Base-by-base conservation (phyloP, 2,329 filamentous ascomycete genomes). In the Clathrospora elynae region DNA sequence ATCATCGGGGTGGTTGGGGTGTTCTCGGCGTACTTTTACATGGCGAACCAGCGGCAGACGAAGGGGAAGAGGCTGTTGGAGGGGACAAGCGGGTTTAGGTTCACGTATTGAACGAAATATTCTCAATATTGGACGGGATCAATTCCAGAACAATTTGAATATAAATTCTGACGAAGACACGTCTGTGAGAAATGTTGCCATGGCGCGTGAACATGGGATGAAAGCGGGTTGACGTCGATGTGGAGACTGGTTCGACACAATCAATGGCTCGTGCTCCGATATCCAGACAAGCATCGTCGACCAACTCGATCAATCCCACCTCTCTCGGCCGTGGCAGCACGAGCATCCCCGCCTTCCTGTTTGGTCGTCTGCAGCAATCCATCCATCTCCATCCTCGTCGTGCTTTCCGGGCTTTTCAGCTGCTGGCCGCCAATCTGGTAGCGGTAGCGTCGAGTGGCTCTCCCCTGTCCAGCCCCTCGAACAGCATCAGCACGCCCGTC, bases 21-120 rank as follows among this genome's bases (percentile, higher is more conserved):
- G 4, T 82, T 84, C 49, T 76, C 78, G 0, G 23, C 73, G 2
- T 78, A 79, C 49, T 85, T 85, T 55, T 77, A 74, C 52, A 55
- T 65, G 19, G 71, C 73, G 8, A 85, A 85, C 57, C 65, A 64
- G 41, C 62, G 67, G 41, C 78, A 81, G 58, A 67, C 58, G 7
- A 68, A 59, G 29, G 79, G 79, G 1, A 71, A 71, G 56, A 70
- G 63, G 22, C 38, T 79, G 2, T 71, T 85, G 30, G 81, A 84
- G 57, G 72, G 74, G 2, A 73, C 67, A 17, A 67, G 71, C 37
- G 74, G 73, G 3, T 77, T 77, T 40, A 60, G 71, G 24, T 76
- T 73, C 45, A 74, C 73, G 1, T 75, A 71, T 38, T 76, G 14
- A 35, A 18, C 10, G 20, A 31, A 30, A 38, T 28, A 18, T 20